Evolutionary conservation across 441 rosid genomes (phyloP), one percentile per base, ranked within the genome.

Genomic region (Sinapis alba): DNA sequence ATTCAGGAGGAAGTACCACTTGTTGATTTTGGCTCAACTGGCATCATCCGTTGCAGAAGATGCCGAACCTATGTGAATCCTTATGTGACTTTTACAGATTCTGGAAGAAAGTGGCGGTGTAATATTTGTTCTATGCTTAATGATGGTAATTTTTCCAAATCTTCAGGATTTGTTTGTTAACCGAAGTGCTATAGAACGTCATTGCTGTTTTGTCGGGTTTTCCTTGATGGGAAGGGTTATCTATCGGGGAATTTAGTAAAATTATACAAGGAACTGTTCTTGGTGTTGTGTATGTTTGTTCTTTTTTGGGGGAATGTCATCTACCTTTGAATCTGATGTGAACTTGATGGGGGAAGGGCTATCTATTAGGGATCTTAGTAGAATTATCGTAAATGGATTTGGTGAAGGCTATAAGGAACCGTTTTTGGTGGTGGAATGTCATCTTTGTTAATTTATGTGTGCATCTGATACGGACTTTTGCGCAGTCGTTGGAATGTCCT

Each of bases 41-140:
- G 97, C 71, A 94, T 94, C 80, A 86, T 96, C 79, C 98, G 99
- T 63, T 96, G 98, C 85, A 90, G 97, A 85, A 89, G 98, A 83
- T 94, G 98, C 72, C 97, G 99, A 28, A 94, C 99, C 73, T 96
- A 94, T 82, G 89, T 96, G 74, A 96, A 96, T 87, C 99, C 99
- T 30, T 88, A 81, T 82, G 89, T 96, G 78, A 83, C 88, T 3
- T 96, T 96, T 84, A 82, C 97, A 0, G 99, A 96, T 86, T 87
- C 95, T 68, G 99, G 99, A 85, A 88, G 98, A 73, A 94, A 94
- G 85, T 96, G 99, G 99, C 90, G 97, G 26, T 96, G 99, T 86
- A 96, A 94, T 85, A 88, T 96, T 70, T 94, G 98, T 80, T 61
- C 94, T 61, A 82, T 90, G 76, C 96, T 88, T 32, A 96, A 96